These are phyloP conservation scores for Keithomyces neogunnii DNA, from an alignment of 2,329 filamentous ascomycete species.

Conservation along the genomic window DNA sequence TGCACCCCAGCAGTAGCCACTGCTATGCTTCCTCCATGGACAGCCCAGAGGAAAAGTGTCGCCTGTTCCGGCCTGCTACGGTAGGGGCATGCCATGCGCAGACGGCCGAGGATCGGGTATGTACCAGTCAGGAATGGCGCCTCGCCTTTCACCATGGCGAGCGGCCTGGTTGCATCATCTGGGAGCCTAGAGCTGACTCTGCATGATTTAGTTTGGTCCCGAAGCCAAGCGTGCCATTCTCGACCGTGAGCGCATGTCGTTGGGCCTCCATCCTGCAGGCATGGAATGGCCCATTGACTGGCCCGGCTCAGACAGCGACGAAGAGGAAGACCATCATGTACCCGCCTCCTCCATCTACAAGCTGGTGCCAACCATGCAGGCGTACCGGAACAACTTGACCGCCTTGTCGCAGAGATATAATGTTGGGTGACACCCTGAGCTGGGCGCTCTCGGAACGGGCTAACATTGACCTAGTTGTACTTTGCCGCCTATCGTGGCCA, in stretches of 20 bases:
- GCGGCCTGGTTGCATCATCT: no score
- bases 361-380: conserved; percentile 24
- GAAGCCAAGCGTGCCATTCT: conserved; percentile 23
- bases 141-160: no score
- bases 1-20: conserved; percentile 6
- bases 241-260: conserved; percentile 24
- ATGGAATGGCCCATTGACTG: conserved; percentile 20
- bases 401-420: conserved; percentile 50
- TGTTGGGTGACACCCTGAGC: conserved; percentile 21
- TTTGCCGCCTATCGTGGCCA: conserved; percentile 49
- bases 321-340: conserved; percentile 10
- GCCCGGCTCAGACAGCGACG: conserved; percentile 17
- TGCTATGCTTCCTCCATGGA: conserved; percentile 10
- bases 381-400: conserved; percentile 46
- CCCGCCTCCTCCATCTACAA: conserved; percentile 17
- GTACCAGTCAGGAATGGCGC: neutral
- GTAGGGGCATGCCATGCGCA: conserved; percentile 30
- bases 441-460: neutral
- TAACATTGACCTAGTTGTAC: conserved; percentile 38
- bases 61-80: conserved; percentile 16
- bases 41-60: neutral
- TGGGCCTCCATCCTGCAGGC: conserved; percentile 2
- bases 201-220: conserved; percentile 24
- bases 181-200: neutral
- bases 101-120: conserved; percentile 25